Evolutionary conservation across 2,329 filamentous ascomycete genomes (phyloP), one percentile per base, ranked within the genome.

Genomic region (Leptosphaerulina australis): DNA sequence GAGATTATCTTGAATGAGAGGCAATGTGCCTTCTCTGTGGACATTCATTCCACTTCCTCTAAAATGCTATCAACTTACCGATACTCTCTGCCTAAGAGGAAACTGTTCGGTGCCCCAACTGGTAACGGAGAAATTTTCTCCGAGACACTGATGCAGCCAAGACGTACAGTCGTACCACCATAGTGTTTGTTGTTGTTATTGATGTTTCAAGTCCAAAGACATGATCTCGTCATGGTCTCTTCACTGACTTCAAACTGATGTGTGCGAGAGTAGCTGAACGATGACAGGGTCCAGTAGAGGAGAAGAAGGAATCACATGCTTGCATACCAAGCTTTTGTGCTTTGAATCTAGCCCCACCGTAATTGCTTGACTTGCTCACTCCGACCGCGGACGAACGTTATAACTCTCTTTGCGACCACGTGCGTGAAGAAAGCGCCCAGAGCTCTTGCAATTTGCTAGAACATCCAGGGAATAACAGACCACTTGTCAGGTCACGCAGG

Each of bases 1-100:
- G 81, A 2, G 80, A 81, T 9, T 84, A 85, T 66, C 62, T 85
- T 56, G 64, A 77, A 52, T 79, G 70, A 60, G 15, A 29, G 31
- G 21, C 14, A 14, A n/a, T 10, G 30, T 8, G 9, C n/a, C 4
- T 1, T 31, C 1, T 31, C 18, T 17, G 20, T 30, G 10, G 18
- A 17, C 8, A 5, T 14, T n/a, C n/a, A n/a, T n/a, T n/a, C n/a
- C n/a, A 18, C 9, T 8, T 10, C 21, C 25, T 25, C 5, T 15
- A 4, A 3, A 9, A 22, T 10, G 22, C 17, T n/a, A 37, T 12
- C 22, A n/a, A 5, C 3, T 26, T 4, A 4, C 6, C 35, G 12
- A 0, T 17, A 5, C 21, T 26, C n/a, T 7, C 26, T 28, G 8
- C 20, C 21, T 9, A 31, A 25, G 29, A 20, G 39, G 22, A 36